phyloP scores from a whole-genome alignment of 2,329 filamentous ascomycete genomes.

The Onygena corvina region DNA sequence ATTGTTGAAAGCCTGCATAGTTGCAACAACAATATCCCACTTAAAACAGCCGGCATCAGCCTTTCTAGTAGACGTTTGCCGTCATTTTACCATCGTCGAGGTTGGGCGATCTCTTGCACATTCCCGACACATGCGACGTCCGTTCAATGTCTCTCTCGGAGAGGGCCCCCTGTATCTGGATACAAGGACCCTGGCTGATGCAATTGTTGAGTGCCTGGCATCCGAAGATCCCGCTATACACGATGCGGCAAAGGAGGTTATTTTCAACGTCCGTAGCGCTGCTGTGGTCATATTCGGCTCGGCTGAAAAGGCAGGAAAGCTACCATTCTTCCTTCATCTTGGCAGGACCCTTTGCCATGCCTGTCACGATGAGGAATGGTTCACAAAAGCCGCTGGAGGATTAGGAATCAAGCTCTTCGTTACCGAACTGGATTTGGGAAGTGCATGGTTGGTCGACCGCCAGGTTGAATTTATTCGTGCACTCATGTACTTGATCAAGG shows the following conservation, averaged over 20 bases:
- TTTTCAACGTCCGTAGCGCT: slow-evolving; percentile 65
- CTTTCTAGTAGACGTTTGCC: slow-evolving; percentile 69
- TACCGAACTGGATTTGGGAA: slow-evolving; percentile 71
- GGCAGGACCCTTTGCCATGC: slow-evolving; percentile 80
- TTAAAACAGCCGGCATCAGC: slow-evolving; percentile 63
- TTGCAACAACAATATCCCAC: slow-evolving; percentile 68
- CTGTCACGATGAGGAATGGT: slow-evolving; percentile 98
- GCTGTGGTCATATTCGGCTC: slow-evolving; percentile 68
- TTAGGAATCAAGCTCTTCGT: slow-evolving; percentile 80
- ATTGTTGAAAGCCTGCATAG: slow-evolving; percentile 78
- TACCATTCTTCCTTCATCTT: slow-evolving; percentile 76
- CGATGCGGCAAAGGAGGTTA: slow-evolving; percentile 66
- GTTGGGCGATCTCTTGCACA: slow-evolving; percentile 74
- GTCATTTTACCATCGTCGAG: slow-evolving; percentile 83
- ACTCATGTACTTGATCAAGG: slow-evolving; percentile 95
- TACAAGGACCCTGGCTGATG: slow-evolving; percentile 74
- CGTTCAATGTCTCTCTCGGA: slow-evolving; percentile 73
- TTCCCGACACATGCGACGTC: slow-evolving; percentile 60
- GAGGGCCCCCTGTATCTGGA: slow-evolving; percentile 83
- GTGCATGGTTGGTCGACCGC: slow-evolving; percentile 67
- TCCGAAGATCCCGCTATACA: slow-evolving; percentile 72
- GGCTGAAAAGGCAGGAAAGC: slow-evolving; percentile 55
- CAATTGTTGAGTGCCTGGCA: slow-evolving; percentile 76
- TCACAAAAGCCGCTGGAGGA: slow-evolving; percentile 86
- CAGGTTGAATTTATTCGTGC: slow-evolving; percentile 81